These are phyloP conservation scores for Pseudotsuga menziesii DNA, from an alignment of 75 land plant species.

Conservation along the genomic window DNA sequence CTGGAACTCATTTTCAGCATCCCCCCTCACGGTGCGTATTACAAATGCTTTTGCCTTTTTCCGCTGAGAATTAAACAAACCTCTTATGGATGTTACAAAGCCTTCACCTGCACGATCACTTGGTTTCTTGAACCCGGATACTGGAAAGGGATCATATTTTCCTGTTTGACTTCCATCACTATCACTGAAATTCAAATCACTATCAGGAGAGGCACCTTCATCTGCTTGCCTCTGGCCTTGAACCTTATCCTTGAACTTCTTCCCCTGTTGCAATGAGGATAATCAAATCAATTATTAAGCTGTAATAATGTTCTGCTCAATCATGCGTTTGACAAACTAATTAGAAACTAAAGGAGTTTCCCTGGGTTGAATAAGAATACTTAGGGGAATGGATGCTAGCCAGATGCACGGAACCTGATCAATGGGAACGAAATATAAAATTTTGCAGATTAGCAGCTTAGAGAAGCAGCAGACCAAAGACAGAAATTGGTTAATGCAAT, in stretches of 20 bases:
- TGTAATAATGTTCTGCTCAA: too few species aligned
- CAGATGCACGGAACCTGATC: too few species aligned
- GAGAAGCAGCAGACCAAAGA: too few species aligned
- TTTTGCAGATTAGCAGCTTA: too few species aligned
- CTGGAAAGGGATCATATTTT: conserved; percentile 54
- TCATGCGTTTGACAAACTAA: too few species aligned
- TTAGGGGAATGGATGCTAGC: too few species aligned
- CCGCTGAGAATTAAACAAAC: conserved; percentile 89
- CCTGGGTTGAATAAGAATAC: too few species aligned
- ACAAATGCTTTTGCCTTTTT: conserved; percentile 87
- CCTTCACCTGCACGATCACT: conserved; percentile 98
- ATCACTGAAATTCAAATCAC: conserved; percentile 76
- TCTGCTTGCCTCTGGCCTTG: conserved; percentile 53
- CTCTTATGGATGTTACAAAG: conserved; percentile 94
- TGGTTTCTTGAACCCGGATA: conserved; percentile 50
- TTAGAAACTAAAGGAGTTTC: too few species aligned
- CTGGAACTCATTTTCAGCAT: conserved; percentile 50
- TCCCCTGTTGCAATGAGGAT: conserved; percentile 46
- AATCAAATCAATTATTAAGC: neutral
- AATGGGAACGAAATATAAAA: too few species aligned
- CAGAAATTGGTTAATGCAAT: too few species aligned
- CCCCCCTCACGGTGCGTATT: conserved; percentile 86
- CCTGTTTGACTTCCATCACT: conserved; percentile 59
- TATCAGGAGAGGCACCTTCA: conserved; percentile 43
- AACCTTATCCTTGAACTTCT: conserved; percentile 94